Percentiles rank a stretch among this genome's conserved stretches.
phyloP scores from a whole-genome alignment of 75 land plant genomes.

The Sequoia sempervirens region DNA sequence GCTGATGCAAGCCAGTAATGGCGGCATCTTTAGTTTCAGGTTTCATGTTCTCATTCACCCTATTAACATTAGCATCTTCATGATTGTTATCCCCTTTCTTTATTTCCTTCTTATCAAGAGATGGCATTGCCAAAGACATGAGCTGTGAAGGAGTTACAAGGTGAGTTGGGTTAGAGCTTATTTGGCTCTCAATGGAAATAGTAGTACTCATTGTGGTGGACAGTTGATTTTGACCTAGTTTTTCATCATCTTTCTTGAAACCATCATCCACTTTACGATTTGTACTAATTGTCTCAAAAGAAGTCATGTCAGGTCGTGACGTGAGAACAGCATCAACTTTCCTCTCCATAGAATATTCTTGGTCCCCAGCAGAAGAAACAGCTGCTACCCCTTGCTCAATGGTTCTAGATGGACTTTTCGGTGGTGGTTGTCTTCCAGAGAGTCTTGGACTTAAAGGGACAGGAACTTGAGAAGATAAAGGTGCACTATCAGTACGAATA shows the following conservation, averaged over 20 bases:
- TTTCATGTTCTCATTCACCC: conserved; percentile 29
- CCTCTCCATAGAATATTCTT: conserved; percentile 43
- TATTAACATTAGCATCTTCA: conserved; percentile 34
- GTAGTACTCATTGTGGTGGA: conserved; percentile 28
- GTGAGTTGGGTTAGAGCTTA: conserved; percentile 45
- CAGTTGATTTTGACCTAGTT: conserved; percentile 20
- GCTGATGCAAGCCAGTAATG: conserved; percentile 37
- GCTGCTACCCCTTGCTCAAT: conserved; percentile 30
- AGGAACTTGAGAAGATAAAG: conserved; percentile 29
- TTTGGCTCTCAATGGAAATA: conserved; percentile 32
- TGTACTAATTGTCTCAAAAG: conserved; percentile 7
- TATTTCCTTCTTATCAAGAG: conserved; percentile 18
- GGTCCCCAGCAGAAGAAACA: conserved; percentile 32
- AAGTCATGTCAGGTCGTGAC: conserved; percentile 25
- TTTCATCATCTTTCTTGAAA: conserved; percentile 24
- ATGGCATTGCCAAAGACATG: conserved; percentile 46
- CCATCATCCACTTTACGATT: conserved; percentile 16
- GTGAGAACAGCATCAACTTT: conserved; percentile 25
- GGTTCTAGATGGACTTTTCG: conserved; percentile 37
- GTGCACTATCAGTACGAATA: conserved; percentile 21
- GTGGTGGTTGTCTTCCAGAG: conserved; percentile 30
- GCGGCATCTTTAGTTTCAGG: conserved; percentile 58
- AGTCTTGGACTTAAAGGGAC: conserved; percentile 46
- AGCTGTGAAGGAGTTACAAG: conserved; percentile 91
- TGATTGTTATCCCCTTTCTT: conserved; percentile 27